phyloP scores from a whole-genome alignment of 192 early-diverging fungal species.

The Coemansia sp. region DNA sequence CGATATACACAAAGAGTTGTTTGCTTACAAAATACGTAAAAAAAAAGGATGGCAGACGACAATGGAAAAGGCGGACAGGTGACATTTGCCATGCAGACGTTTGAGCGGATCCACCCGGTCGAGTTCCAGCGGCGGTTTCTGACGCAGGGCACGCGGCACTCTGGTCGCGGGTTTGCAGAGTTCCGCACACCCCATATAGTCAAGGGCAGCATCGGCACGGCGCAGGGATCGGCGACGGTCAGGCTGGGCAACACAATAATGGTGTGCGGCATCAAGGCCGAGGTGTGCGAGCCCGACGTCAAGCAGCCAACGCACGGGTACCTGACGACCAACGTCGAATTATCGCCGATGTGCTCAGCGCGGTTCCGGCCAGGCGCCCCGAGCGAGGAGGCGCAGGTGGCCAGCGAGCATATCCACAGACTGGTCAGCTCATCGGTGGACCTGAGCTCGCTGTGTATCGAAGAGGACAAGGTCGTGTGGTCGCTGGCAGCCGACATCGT shows the following conservation, averaged over 20 bases:
- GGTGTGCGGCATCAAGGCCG: slow-evolving; percentile 92
- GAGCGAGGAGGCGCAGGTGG: slow-evolving; percentile 72
- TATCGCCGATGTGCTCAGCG: slow-evolving; percentile 88
- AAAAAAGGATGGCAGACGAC: slow-evolving; percentile 10
- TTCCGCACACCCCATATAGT: slow-evolving; percentile 62
- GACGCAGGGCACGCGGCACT: slow-evolving; percentile 72
- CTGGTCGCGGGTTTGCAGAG: slow-evolving; percentile 68
- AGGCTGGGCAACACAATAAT: slow-evolving; percentile 85
- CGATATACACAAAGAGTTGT: too few relatives aligned
- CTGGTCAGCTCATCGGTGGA: slow-evolving; percentile 54
- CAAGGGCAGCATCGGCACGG: slow-evolving; percentile 69
- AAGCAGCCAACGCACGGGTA: slow-evolving; percentile 70
- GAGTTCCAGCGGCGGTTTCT: slow-evolving; percentile 87
- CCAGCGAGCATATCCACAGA: slow-evolving; percentile 73
- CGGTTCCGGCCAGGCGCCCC: slow-evolving; percentile 83
- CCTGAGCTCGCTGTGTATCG: slow-evolving; percentile 66
- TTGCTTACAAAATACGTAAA: too few relatives aligned
- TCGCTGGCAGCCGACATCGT: slow-evolving; percentile 84
- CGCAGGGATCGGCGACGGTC: slow-evolving; percentile 83
- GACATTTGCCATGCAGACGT: slow-evolving; percentile 64
- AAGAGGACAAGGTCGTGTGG: slow-evolving; percentile 79
- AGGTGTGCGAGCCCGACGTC: slow-evolving; percentile 78
- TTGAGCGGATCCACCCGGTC: slow-evolving; percentile 80
- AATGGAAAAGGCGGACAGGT: slow-evolving; percentile 16
- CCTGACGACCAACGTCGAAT: slow-evolving; percentile 89